These are phyloP conservation scores for Malassezia obtusa DNA, from an alignment of 1,284 basidiomycete species.

Conservation along the genomic window DNA sequence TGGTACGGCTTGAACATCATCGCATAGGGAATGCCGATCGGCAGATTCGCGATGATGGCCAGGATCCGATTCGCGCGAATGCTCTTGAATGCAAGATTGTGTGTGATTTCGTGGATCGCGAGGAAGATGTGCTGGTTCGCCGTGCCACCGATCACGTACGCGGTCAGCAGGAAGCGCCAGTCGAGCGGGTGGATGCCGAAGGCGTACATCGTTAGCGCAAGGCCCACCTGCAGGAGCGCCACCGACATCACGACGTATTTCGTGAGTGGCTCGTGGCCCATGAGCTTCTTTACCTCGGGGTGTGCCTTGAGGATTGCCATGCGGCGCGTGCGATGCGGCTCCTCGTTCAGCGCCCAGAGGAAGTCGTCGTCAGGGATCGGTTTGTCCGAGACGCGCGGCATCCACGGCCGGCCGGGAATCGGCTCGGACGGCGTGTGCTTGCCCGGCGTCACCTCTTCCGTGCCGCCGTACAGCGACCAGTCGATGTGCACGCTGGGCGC, in stretches of 20 bases:
- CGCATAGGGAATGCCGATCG: slow-evolving; percentile 87
- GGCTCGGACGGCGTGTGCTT: slow-evolving; percentile 4
- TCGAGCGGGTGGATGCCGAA: slow-evolving; percentile 57
- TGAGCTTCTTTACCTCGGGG: slow-evolving; percentile 83
- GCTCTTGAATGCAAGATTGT: slow-evolving; percentile 84
- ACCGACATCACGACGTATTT: slow-evolving; percentile 76
- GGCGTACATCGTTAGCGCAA: slow-evolving; percentile 52
- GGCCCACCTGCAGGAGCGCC: slow-evolving; percentile 63
- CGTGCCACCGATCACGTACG: slow-evolving; percentile 83
- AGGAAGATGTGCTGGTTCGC: slow-evolving; percentile 95
- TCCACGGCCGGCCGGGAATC: slow-evolving; percentile 27
- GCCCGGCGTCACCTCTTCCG: slow-evolving; percentile 22
- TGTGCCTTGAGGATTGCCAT: slow-evolving; percentile 86
- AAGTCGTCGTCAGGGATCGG: slow-evolving; percentile 45
- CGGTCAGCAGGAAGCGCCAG: slow-evolving; percentile 62
- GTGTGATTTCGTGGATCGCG: slow-evolving; percentile 96
- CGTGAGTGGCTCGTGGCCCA: slow-evolving; percentile 85
- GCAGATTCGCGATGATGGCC: slow-evolving; percentile 81
- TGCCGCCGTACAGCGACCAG: slow-evolving; percentile 46
- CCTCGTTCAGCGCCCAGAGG: slow-evolving; percentile 92
- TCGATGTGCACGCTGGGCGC: slow-evolving; percentile 36
- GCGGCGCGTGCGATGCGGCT: slow-evolving; percentile 79
- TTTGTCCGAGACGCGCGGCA: slow-evolving; percentile 33
- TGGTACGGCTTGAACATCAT: slow-evolving; percentile 96
- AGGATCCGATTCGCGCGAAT: slow-evolving; percentile 74